These are phyloP conservation scores for Holtermanniella nyarrowii DNA, from an alignment of 768 basidiomycete genomes.

Conservation along the genomic window DNA sequence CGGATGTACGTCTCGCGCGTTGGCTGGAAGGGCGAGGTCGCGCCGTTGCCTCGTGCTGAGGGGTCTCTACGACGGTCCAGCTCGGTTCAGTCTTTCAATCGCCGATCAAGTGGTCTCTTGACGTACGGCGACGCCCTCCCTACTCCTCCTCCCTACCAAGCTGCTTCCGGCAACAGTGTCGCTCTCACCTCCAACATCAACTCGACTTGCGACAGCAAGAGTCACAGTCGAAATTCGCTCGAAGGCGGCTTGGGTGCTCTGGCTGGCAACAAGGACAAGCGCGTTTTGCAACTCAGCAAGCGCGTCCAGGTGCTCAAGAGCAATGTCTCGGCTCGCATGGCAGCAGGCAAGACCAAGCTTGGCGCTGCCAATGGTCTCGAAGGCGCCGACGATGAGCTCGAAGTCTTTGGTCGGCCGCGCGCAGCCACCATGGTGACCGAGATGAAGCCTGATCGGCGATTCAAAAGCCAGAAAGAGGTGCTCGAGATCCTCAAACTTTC, in stretches of 20 bases:
- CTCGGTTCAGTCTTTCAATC: constrained; percentile 31
- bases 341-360: not conserved
- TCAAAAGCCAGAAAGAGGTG: constrained; percentile 28
- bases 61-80: constrained; percentile 32
- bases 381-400: constrained; percentile 4
- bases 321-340: constrained; percentile 13
- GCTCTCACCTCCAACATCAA: constrained; percentile 82
- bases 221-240: not conserved
- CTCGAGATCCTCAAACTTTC: constrained; percentile 26
- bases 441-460: constrained; percentile 2
- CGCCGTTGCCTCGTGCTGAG: constrained; percentile 10
- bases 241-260: constrained; percentile 21
- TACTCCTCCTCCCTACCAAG: constrained; percentile 40
- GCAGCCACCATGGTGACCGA: not conserved
- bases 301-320: constrained; percentile 39
- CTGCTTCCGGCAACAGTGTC: constrained; percentile 93
- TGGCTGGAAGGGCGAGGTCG: constrained; percentile 19
- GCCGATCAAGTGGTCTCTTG: constrained; percentile 3
- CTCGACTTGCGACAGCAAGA: constrained; percentile 47
- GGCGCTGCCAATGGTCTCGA: not conserved
- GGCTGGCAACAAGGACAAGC: constrained; percentile 20
- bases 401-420: constrained; percentile 8
- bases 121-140: constrained; percentile 9
- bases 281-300: constrained; percentile 38
- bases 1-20: constrained; percentile 29